Percentiles rank a stretch among this genome's conserved stretches.
Evolutionary conservation across 495 filamentous ascomycete genomes (phyloP).

Genomic region (Glonium stellatum): DNA sequence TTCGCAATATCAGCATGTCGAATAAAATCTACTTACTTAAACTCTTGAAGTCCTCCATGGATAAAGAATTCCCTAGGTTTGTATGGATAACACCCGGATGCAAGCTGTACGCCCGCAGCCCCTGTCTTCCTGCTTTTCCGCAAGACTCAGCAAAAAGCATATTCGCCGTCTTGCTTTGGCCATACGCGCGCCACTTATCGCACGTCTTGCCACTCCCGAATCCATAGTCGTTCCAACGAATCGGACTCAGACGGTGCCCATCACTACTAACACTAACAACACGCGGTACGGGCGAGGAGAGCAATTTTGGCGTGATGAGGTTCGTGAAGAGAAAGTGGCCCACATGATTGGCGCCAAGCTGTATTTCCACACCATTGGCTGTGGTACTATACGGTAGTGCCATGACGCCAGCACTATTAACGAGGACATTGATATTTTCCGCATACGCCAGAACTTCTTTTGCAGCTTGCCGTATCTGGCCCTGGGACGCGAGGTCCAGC

Average conservation of each 20-base stretch:
- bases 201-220: slow-evolving; percentile 24
- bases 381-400: slow-evolving; percentile 7
- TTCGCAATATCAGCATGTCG: background rate
- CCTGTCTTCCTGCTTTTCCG: slow-evolving; percentile 10
- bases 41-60: background rate
- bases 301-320: slow-evolving; percentile 19
- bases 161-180: slow-evolving; percentile 25
- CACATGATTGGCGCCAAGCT: slow-evolving; percentile 43
- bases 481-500: slow-evolving; percentile 44
- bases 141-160: slow-evolving; percentile 22
- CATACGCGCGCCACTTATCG: slow-evolving; percentile 20
- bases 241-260: slow-evolving; percentile 17
- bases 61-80: background rate
- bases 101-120: slow-evolving; percentile 16
- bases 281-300: slow-evolving; percentile 9
- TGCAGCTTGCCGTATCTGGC: slow-evolving; percentile 42
- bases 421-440: slow-evolving; percentile 21
- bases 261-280: slow-evolving; percentile 21
- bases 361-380: slow-evolving; percentile 45
- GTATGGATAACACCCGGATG: slow-evolving; percentile 4
- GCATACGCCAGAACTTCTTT: slow-evolving; percentile 32
- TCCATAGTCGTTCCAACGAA: slow-evolving; percentile 22
- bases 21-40: background rate
- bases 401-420: slow-evolving; percentile 24
- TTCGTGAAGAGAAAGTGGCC: slow-evolving; percentile 29